These are phyloP conservation scores for Colletotrichum echinochloae DNA, from an alignment of 2,329 filamentous ascomycete species.

Conservation along the genomic window DNA sequence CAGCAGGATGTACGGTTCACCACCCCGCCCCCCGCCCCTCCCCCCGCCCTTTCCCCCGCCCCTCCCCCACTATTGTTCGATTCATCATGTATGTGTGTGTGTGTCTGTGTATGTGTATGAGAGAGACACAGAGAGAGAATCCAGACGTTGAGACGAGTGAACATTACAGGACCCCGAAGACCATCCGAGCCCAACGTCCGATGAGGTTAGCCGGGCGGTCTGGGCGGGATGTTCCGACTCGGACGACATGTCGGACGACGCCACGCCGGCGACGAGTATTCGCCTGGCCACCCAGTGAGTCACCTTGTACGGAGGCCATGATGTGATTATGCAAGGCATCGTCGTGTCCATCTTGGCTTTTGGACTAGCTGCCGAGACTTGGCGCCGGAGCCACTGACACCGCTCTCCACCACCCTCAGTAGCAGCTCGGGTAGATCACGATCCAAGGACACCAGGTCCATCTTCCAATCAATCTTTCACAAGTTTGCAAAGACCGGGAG, in stretches of 20 bases:
- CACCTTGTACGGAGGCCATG: neutral
- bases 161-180: slow-evolving; percentile 27
- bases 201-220: slow-evolving; percentile 28
- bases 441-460: slow-evolving; percentile 19
- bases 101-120: too few relatives aligned
- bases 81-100: neutral
- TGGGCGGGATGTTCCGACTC: slow-evolving; percentile 37
- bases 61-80: neutral
- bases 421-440: slow-evolving; percentile 11
- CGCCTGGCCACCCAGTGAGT: slow-evolving; percentile 24
- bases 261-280: slow-evolving; percentile 6
- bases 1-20: slow-evolving; percentile 18
- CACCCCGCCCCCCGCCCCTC: too few relatives aligned
- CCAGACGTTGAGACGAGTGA: neutral
- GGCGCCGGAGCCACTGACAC: neutral
- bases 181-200: slow-evolving; percentile 36
- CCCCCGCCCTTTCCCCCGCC: too few relatives aligned
- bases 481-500: slow-evolving; percentile 31
- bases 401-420: neutral
- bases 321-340: neutral
- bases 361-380: neutral
- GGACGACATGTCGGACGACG: slow-evolving; percentile 30
- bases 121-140: neutral
- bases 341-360: too few relatives aligned
- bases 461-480: slow-evolving; percentile 33